Evolutionary conservation across 371 early-diverging fungal genomes (phyloP).

Genomic region (Mortierella sp.): DNA sequence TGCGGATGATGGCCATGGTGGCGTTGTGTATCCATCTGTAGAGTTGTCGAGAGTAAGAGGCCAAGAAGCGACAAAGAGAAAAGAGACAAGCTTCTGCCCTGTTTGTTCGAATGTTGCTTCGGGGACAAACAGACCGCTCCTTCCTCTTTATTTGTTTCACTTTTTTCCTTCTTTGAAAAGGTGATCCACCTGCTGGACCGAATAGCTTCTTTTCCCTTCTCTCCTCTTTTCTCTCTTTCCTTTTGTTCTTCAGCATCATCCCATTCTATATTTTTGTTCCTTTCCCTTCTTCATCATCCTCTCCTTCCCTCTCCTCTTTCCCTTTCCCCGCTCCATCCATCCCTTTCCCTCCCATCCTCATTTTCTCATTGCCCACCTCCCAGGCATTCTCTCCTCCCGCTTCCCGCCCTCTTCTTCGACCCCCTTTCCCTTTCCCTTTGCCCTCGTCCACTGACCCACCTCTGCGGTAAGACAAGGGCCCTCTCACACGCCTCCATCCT

Average conservation of each 20-base stretch:
- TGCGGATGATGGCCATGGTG: no score
- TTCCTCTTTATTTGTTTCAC: neutral
- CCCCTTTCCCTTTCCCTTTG: neutral
- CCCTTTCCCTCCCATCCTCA: neutral
- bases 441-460: neutral
- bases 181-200: slow-evolving; percentile 5
- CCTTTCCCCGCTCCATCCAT: neutral
- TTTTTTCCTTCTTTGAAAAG: neutral
- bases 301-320: neutral
- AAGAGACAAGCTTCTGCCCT: neutral
- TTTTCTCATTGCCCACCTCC: slow-evolving; percentile 4
- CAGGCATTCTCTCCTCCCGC: slow-evolving; percentile 7
- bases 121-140: neutral
- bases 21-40: no score
- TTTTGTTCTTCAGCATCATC: neutral
- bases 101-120: neutral
- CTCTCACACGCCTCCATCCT: neutral
- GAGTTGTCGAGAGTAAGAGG: no score
- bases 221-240: neutral
- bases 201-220: neutral
- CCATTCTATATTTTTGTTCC: neutral
- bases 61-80: neutral
- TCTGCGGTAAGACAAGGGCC: neutral
- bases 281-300: neutral
- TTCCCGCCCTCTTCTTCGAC: neutral